Base-by-base conservation (phyloP, 2,329 filamentous ascomycete genomes). In the Ceratocystis destructans region DNA sequence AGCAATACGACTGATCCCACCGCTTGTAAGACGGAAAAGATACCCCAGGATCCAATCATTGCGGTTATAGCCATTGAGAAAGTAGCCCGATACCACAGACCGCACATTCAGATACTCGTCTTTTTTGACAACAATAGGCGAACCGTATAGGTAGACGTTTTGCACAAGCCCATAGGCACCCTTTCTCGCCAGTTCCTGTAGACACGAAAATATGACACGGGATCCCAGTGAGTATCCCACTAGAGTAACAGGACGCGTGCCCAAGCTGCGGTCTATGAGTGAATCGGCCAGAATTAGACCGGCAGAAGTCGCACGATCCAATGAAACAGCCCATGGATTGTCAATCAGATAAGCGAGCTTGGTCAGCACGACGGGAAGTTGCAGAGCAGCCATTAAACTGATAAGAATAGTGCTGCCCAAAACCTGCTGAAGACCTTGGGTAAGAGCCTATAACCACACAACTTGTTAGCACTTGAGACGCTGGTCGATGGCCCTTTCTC, bases 21-120 rank as follows among this genome's bases (percentile, higher is more conserved):
- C 94, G 70, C 87, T 89, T 2, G 94, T 99, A 53, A 96, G 83
- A 15, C 94, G 89, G 81, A 99, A 99, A 1, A 99, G 84, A 73
- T 99, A 99, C 68, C 87, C 91, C 62, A 99, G 77, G 72, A 99
- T 97, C 94, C 94, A 99, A 77, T 99, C 94, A 73, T 94, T 96
- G 61, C 83, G 88, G 71, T 94, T 89, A 77, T 92, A 99, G 17
- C 90, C 94, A 72, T 96, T 99, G 70, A 99, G 85, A 71, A 97
- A 96, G 53, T 92, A 84, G n/a, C 94, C 94, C 6, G 89, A 83
- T 2, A 97, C 89, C 2, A 96, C 87, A n/a, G 87, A 87, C 66
- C 88, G 85, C 8, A 87, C 89, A 71, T 83, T 87, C 28, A 92
- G 75, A 71, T 89, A 97, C 69, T 99, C 94, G 66, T 97, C 93